These are phyloP conservation scores for Epichloe sylvatica DNA, from an alignment of 2,329 filamentous ascomycete species.

Conservation along the genomic window DNA sequence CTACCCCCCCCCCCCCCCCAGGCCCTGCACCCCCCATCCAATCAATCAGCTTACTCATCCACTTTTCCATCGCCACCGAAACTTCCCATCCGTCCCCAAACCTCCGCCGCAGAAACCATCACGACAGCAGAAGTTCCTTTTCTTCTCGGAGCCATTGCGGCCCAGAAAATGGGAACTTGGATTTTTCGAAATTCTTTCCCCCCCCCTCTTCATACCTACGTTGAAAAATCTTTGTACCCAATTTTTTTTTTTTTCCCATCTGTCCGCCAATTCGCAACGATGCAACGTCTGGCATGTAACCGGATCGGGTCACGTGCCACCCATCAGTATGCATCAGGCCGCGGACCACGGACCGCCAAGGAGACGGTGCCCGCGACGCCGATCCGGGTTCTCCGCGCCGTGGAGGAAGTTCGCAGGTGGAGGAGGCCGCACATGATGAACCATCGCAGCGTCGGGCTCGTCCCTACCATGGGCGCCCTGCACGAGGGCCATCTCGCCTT, in stretches of 20 bases:
- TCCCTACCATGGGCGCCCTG: slow-evolving; percentile 97
- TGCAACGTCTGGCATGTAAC: slow-evolving; percentile 1
- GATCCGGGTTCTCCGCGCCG: slow-evolving; percentile 63
- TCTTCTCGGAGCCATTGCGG: neutral
- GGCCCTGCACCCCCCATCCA: neutral
- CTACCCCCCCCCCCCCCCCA: slow-evolving; percentile 95
- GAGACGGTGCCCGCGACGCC: slow-evolving; percentile 41
- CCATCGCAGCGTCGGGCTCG: slow-evolving; percentile 65
- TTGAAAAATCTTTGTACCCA: too few species aligned
- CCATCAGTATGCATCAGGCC: slow-evolving; percentile 7
- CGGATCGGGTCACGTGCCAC: neutral
- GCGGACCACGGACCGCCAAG: slow-evolving; percentile 11
- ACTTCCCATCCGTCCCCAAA: slow-evolving; percentile 23
- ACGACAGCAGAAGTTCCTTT: slow-evolving; percentile 10
- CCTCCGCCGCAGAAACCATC: slow-evolving; percentile 36
- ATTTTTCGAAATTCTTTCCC: neutral
- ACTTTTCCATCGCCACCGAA: neutral
- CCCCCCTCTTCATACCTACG: too few species aligned
- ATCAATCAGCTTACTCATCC: slow-evolving; percentile 6
- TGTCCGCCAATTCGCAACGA: neutral
- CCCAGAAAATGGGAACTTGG: neutral
- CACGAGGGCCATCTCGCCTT: slow-evolving; percentile 81
- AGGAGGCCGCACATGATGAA: slow-evolving; percentile 51
- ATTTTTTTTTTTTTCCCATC: too few species aligned
- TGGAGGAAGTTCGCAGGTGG: slow-evolving; percentile 55